phyloP scores from a whole-genome alignment of 2,329 filamentous ascomycete species.

The Claviceps capensis region DNA sequence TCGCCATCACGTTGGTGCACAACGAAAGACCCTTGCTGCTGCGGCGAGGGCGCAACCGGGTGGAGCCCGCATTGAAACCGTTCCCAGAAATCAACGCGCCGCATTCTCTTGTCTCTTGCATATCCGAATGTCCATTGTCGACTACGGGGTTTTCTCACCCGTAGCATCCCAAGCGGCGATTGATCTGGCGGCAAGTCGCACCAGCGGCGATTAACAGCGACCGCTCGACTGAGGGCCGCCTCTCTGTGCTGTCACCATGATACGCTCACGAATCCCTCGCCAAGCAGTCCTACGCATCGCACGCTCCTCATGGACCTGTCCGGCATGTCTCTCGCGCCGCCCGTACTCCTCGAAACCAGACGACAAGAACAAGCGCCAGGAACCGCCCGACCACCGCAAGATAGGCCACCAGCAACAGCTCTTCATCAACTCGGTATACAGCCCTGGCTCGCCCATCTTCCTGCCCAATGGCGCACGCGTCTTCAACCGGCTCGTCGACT shows the following conservation, averaged over 20 bases:
- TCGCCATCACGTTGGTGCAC: no score
- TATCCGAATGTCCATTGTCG: no score
- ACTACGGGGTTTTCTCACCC: no score
- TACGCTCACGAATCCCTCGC: slow-evolving; percentile 14
- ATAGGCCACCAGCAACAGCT: slow-evolving; percentile 56
- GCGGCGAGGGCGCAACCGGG: no score
- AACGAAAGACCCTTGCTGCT: no score
- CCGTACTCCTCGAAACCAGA: slow-evolving; percentile 14
- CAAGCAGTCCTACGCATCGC: slow-evolving; percentile 6
- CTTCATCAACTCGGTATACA: slow-evolving; percentile 67
- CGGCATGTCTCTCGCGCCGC: slow-evolving; percentile 16
- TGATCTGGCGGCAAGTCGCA: no score
- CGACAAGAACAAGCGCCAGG: slow-evolving; percentile 11
- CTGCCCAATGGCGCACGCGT: slow-evolving; percentile 69
- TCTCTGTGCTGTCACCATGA: slow-evolving; percentile 12
- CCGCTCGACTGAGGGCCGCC: background rate
- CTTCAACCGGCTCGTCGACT: slow-evolving; percentile 72
- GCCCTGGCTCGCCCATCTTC: slow-evolving; percentile 75
- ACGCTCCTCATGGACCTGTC: slow-evolving; percentile 18
- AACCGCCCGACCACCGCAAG: slow-evolving; percentile 42
- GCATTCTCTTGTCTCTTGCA: no score
- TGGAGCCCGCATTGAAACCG: no score
- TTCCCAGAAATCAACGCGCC: no score
- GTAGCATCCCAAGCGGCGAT: no score
- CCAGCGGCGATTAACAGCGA: background rate